Percentiles rank a stretch among this genome's conserved stretches.
Conservation (phyloP, 129 eudicot genomes). For the Artemisia annua region DNA sequence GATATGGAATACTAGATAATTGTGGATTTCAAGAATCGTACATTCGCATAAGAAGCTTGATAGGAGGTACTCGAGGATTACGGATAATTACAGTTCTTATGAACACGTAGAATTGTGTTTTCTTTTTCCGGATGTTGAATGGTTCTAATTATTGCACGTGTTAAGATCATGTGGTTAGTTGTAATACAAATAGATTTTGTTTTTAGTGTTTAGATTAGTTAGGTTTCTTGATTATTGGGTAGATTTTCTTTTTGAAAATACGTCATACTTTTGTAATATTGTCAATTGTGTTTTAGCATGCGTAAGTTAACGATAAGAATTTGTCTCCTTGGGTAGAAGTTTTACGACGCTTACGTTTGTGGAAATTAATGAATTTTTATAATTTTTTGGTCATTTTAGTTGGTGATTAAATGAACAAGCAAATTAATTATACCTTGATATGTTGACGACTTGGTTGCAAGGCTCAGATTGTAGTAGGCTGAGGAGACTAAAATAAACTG, state of each 20-base stretch:
- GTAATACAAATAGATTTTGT: constrained; percentile 13
- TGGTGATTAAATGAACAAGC: no score
- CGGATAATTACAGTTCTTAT: no score
- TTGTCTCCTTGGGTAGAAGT: constrained; percentile 4
- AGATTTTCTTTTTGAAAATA: not conserved
- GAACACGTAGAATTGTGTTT: constrained; percentile 39
- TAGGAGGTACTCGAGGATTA: no score
- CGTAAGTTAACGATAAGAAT: constrained; percentile 20
- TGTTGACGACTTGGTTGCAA: no score
- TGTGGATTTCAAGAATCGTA: no score
- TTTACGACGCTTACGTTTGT: constrained; percentile 6
- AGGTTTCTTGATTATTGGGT: constrained; percentile 5
- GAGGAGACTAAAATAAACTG: no score
- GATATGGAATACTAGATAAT: no score
- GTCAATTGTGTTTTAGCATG: constrained; percentile 24
- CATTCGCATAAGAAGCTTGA: no score
- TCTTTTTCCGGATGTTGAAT: not conserved
- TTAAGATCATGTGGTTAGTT: constrained; percentile 3
- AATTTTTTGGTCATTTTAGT: no score
- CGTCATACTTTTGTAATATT: constrained; percentile 28
- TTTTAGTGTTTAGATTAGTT: constrained; percentile 25
- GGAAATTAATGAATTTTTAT: not conserved
- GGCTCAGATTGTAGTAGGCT: no score
- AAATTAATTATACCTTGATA: no score
- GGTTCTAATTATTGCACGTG: not conserved